phyloP scores from a whole-genome alignment of 345 rosid genomes.

The Acer negundo region DNA sequence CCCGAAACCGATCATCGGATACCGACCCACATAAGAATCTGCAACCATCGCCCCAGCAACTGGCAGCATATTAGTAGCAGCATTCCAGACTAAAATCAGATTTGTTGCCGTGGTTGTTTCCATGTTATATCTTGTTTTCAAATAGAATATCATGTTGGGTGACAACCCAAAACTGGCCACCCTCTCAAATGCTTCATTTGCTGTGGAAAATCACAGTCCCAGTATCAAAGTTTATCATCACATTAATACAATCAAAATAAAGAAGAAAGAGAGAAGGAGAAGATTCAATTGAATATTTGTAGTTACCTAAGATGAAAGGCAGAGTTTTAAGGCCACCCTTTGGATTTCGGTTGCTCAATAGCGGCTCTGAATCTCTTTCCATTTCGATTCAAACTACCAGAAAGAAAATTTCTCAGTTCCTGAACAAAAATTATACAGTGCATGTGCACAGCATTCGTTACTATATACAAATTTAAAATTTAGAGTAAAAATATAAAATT shows the following conservation, averaged over 20 bases:
- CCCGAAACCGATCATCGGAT: conserved; percentile 52
- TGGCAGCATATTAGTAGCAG: conserved; percentile 58
- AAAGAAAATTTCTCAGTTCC: no score
- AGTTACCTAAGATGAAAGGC: conserved; percentile 10
- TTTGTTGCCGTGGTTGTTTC: conserved; percentile 45
- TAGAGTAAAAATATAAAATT: no score
- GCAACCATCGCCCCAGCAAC: conserved; percentile 59
- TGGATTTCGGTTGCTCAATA: not conserved
- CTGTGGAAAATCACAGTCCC: not conserved
- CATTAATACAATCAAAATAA: no score
- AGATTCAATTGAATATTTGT: not conserved
- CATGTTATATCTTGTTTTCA: conserved; percentile 53
- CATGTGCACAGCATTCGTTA: no score
- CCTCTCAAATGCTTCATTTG: conserved; percentile 13
- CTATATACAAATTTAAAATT: no score
- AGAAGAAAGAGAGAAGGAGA: no score
- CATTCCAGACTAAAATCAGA: conserved; percentile 56
- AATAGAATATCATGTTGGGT: conserved; percentile 61
- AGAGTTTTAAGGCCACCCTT: not conserved
- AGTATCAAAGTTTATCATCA: not conserved
- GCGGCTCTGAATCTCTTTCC: not conserved
- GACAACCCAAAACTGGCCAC: not conserved
- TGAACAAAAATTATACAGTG: no score
- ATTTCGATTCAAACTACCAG: not conserved
- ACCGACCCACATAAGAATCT: conserved; percentile 69